Evolutionary conservation across 2,329 filamentous ascomycete genomes (phyloP).

Genomic region (Catunica adiposa): DNA sequence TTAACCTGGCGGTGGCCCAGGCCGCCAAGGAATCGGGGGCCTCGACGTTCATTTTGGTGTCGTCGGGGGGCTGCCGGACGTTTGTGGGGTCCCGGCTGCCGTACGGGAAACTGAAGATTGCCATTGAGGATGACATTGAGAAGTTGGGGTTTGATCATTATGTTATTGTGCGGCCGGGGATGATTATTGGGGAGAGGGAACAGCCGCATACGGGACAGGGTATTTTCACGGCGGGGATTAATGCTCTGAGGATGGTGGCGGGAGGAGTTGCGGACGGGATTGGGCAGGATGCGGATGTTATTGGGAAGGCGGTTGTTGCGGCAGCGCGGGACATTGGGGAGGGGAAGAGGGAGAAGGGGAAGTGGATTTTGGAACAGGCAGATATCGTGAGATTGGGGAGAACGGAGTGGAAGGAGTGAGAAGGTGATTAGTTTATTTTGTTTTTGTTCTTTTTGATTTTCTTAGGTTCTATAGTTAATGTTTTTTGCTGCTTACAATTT

Average conservation of each 20-base stretch:
- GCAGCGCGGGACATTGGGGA: conserved; percentile 41
- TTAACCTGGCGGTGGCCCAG: conserved; percentile 64
- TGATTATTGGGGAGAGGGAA: conserved; percentile 57
- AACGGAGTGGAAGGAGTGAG: conserved; percentile 33
- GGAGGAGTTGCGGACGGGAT: conserved; percentile 44
- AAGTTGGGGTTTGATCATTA: conserved; percentile 59
- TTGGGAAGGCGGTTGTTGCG: conserved; percentile 49
- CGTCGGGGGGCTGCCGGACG: conserved; percentile 33
- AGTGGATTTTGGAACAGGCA: conserved; percentile 40
- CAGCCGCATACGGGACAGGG: conserved; percentile 43
- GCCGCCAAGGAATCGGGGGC: conserved; percentile 57
- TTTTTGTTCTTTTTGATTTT: background rate
- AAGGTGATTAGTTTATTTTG: background rate
- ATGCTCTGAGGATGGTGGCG: conserved; percentile 36
- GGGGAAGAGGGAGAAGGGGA: conserved; percentile 42
- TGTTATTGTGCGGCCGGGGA: conserved; percentile 56
- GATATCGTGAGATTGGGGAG: conserved; percentile 55
- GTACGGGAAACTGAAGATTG: conserved; percentile 61
- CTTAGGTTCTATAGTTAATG: no score
- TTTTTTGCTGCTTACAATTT: no score
- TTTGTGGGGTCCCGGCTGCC: conserved; percentile 28
- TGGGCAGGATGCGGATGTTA: conserved; percentile 58
- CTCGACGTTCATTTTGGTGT: conserved; percentile 63
- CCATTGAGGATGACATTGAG: conserved; percentile 65
- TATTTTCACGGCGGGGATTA: conserved; percentile 37